phyloP scores from a whole-genome alignment of 331 rosid genomes.

The Ulmus americana region DNA sequence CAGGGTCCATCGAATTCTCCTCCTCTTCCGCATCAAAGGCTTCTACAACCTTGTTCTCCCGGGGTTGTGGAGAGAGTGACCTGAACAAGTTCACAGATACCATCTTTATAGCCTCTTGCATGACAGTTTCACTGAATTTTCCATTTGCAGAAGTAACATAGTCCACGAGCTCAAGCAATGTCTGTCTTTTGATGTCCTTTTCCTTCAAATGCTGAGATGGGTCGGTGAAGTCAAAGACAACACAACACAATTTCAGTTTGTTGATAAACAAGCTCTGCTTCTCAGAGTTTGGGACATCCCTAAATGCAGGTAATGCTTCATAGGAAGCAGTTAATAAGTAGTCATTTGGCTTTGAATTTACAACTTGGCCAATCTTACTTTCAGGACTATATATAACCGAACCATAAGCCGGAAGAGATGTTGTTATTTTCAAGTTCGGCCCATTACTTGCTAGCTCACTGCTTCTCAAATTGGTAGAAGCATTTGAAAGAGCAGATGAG shows the following conservation, averaged over 20 bases:
- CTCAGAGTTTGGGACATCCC: conserved; percentile 54
- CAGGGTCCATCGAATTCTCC: conserved; percentile 52
- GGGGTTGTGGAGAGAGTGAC: conserved; percentile 40
- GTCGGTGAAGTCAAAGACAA: conserved; percentile 54
- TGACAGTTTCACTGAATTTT: conserved; percentile 42
- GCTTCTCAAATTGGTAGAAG: conserved; percentile 28
- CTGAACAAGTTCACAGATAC: conserved; percentile 51
- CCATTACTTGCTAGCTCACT: conserved; percentile 32
- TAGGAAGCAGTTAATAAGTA: conserved; percentile 25
- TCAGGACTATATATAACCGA: conserved; percentile 28
- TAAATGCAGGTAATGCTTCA: conserved; percentile 51
- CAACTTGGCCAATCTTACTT: conserved; percentile 29
- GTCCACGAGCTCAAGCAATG: conserved; percentile 66
- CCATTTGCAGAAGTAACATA: conserved; percentile 48
- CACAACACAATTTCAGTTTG: conserved; percentile 46
- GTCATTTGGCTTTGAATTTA: conserved; percentile 34
- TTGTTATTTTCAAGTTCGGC: conserved; percentile 20
- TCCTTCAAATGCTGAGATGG: conserved; percentile 46
- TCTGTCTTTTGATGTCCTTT: conserved; percentile 56
- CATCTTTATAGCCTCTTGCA: conserved; percentile 49
- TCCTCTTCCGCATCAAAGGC: conserved; percentile 55
- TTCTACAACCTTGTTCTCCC: conserved; percentile 45
- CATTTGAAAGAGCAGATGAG: conserved; percentile 35
- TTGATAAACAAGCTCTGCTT: conserved; percentile 48
- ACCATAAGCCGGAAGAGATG: conserved; percentile 18